Conservation (phyloP, 2,329 filamentous ascomycete genomes). For the Trichoderma brevicompactum region DNA sequence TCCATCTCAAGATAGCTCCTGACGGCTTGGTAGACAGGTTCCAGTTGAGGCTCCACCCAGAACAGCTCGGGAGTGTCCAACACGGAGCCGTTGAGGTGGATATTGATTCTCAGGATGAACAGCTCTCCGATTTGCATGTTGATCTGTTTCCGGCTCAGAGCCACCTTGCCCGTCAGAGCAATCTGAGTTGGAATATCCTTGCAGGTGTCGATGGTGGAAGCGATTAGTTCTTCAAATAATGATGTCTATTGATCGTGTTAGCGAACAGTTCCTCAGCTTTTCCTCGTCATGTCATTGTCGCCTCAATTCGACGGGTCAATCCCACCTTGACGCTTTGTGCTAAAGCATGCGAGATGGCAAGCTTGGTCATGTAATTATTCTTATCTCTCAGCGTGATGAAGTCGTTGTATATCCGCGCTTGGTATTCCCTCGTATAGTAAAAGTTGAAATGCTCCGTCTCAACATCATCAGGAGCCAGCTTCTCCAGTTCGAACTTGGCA, state of each 20-base stretch:
- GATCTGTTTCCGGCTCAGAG: conserved; percentile 84
- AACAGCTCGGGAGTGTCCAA: conserved; percentile 97
- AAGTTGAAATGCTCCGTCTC: conserved; percentile 99
- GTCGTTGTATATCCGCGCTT: conserved; percentile 98
- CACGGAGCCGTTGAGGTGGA: conserved; percentile 95
- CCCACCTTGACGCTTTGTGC: conserved; percentile 90
- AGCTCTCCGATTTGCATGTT: conserved; percentile 99
- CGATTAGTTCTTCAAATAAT: conserved; percentile 92
- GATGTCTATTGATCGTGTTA: conserved; percentile 66
- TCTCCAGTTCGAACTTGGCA: conserved; percentile 90
- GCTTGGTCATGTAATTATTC: conserved; percentile 96
- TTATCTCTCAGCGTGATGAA: conserved; percentile 96
- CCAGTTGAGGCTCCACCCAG: conserved; percentile 96
- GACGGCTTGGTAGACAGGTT: conserved; percentile 95
- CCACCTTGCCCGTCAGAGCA: conserved; percentile 88
- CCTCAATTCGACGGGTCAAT: background rate
- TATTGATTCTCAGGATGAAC: conserved; percentile 96
- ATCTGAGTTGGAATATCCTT: conserved; percentile 94
- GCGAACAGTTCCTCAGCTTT: background rate
- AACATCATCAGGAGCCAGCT: conserved; percentile 83
- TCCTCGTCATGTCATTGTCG: background rate
- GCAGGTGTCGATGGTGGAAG: conserved; percentile 89
- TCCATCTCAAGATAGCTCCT: conserved; percentile 98
- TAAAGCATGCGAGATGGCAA: conserved; percentile 93
- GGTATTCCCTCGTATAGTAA: conserved; percentile 97